Evolutionary conservation across 2,329 filamentous ascomycete genomes (phyloP).

Genomic region (Madurella mycetomatis): DNA sequence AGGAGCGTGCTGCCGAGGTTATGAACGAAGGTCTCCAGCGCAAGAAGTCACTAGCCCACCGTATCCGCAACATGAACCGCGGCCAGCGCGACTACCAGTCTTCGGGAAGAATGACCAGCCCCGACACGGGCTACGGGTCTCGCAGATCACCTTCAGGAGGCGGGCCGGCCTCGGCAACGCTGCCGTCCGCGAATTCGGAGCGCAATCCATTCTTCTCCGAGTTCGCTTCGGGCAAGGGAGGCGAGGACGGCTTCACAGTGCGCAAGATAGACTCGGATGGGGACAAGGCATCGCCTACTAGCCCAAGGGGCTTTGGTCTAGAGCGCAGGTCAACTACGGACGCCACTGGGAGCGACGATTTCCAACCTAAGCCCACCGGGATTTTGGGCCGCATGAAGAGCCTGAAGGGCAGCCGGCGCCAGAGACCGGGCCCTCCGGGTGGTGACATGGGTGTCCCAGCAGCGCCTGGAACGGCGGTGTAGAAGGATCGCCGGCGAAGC

Average conservation of each 20-base stretch:
- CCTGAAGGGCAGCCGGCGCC: conserved; percentile 65
- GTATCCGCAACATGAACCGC: conserved; percentile 78
- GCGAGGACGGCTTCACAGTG: conserved; percentile 48
- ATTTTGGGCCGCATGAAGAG: conserved; percentile 78
- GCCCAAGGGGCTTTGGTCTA: conserved; percentile 52
- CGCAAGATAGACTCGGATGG: conserved; percentile 36
- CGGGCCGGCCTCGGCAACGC: conserved; percentile 29
- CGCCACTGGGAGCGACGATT: conserved; percentile 35
- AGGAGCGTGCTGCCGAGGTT: conserved; percentile 57
- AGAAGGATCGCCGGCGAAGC: conserved; percentile 22
- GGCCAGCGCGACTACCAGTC: conserved; percentile 57
- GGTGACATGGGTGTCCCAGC: conserved; percentile 22
- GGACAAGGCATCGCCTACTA: conserved; percentile 47
- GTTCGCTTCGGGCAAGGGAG: conserved; percentile 58
- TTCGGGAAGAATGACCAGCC: conserved; percentile 55
- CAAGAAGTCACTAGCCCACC: conserved; percentile 93
- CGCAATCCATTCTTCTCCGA: conserved; percentile 82
- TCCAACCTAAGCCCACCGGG: conserved; percentile 40
- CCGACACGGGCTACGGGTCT: conserved; percentile 44
- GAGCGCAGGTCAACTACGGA: conserved; percentile 65
- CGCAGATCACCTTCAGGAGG: conserved; percentile 38
- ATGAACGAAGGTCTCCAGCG: conserved; percentile 63
- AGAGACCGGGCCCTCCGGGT: conserved; percentile 34
- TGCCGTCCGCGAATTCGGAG: conserved; percentile 35
- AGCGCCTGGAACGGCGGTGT: conserved; percentile 38